These are phyloP conservation scores for Dryas drummondii DNA, from an alignment of 306 rosid species.

Conservation along the genomic window DNA sequence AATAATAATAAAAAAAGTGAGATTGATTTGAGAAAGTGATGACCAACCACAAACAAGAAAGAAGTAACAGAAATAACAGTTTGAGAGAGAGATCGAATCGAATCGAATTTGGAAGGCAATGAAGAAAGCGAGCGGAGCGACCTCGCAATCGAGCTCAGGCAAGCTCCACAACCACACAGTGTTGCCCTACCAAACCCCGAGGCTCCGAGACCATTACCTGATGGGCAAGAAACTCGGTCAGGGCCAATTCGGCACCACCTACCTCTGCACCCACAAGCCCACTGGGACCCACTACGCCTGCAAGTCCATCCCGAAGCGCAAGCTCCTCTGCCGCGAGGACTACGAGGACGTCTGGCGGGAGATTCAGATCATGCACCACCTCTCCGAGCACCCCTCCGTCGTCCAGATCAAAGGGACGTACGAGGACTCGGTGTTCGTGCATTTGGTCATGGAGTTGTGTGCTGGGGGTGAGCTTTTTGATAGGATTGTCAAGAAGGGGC, in stretches of 20 bases:
- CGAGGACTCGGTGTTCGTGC: conserved; percentile 83
- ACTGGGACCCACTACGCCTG: conserved; percentile 63
- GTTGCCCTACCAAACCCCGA: conserved; percentile 65
- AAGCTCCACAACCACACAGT: conserved; percentile 29
- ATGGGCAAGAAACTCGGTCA: conserved; percentile 83
- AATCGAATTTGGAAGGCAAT: conserved; percentile 11
- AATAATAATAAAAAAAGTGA: not conserved
- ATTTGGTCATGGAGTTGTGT: conserved; percentile 84
- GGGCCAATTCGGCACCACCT: conserved; percentile 84
- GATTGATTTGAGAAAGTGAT: not conserved
- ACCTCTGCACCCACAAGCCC: conserved; percentile 57
- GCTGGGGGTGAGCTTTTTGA: conserved; percentile 90
- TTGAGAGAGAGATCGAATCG: not conserved
- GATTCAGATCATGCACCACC: conserved; percentile 93
- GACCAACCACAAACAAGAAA: not conserved
- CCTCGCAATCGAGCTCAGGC: conserved; percentile 34
- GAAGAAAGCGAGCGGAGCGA: conserved; percentile 33
- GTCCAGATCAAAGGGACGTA: conserved; percentile 77
- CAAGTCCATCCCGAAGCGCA: conserved; percentile 86
- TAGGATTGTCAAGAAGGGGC: conserved; percentile 80
- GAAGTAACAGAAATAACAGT: not conserved
- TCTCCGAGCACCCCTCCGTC: conserved; percentile 67
- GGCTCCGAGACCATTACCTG: conserved; percentile 71
- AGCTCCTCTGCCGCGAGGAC: conserved; percentile 67
- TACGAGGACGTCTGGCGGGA: conserved; percentile 92